Evolutionary conservation across 495 filamentous ascomycete genomes (phyloP), one percentile per base, ranked within the genome.

Genomic region (Amniculicola lignicola): DNA sequence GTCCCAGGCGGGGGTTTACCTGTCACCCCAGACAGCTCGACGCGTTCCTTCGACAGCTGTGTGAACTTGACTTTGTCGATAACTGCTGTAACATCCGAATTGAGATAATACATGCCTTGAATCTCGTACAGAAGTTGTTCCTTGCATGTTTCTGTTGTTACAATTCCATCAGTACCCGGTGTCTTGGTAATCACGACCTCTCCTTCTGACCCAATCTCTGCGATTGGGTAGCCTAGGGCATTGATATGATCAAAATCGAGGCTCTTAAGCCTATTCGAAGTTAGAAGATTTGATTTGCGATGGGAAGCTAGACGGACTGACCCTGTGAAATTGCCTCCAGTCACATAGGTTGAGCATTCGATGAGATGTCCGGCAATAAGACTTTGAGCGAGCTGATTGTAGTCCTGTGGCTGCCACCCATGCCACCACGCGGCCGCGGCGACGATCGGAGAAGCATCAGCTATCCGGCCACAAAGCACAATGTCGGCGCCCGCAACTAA

Each of bases 341-440:
- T 61, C 6, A 28, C 51, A 23, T 64, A 64, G 1, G 40, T 51
- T 6, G 41, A 42, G 36, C 48, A 63, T 38, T 63, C 56, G 37
- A 63, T 54, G 10, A 63, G 5, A 25, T 60, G 61, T 11, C 51
- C 51, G 36, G 37, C 45, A 39, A 62, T 51, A 2, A 62, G 38
- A 22, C 54, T 37, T 6, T 36, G 43, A 27, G 56, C 61, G 16
- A 63, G 43, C 57, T 56, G 27, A 38, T 41, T 19, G 37, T 54
- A 33, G 16, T 55, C 33, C 23, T 53, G 47, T 1, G 52, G 58
- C 4, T 16, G 45, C 61, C 57, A 60, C 25, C 61, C 56, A 33
- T 63, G 56, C 56, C 61, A 63, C 55, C 56, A 63, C 55, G 44
- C 45, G 3, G 56, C 55, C 14, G 50, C 56, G 18, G 48, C 56